phyloP scores from a whole-genome alignment of 2,329 filamentous ascomycete species.

The Alternaria panax region DNA sequence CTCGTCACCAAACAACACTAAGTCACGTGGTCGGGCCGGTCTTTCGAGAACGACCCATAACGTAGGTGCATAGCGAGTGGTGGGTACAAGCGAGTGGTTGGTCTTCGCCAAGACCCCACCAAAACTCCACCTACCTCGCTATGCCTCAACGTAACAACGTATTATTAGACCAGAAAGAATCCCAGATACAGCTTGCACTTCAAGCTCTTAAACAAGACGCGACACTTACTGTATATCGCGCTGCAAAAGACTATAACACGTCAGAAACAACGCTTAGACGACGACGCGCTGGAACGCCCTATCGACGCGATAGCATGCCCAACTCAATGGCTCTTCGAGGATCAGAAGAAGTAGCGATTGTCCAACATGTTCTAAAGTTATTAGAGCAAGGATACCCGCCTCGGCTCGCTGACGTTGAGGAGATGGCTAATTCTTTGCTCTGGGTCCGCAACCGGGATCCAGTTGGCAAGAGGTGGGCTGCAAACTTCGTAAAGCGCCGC shows the following conservation, averaged over 20 bases:
- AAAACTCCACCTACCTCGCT: too few species aligned
- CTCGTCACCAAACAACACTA: too few species aligned
- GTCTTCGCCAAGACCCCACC: too few species aligned
- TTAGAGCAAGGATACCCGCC: neutral
- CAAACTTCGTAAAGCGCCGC: neutral
- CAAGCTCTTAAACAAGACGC: constrained; percentile 1
- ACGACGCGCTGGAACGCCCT: neutral
- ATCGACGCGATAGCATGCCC: neutral
- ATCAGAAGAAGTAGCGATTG: constrained; percentile 1
- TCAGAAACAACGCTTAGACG: neutral
- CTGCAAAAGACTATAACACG: neutral
- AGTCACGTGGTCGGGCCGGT: too few species aligned
- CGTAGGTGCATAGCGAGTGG: too few species aligned
- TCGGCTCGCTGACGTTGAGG: neutral
- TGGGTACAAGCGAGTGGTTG: too few species aligned
- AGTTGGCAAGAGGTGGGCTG: neutral
- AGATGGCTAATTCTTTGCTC: neutral
- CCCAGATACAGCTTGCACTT: neutral
- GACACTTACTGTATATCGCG: neutral
- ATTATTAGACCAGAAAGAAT: too few species aligned
- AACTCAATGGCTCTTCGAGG: neutral
- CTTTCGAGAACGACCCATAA: too few species aligned
- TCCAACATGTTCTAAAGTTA: neutral
- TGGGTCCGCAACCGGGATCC: neutral
- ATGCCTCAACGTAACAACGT: too few species aligned